Conservation (phyloP, 75 land plant genomes). For the Adiantum capillusveneris region DNA sequence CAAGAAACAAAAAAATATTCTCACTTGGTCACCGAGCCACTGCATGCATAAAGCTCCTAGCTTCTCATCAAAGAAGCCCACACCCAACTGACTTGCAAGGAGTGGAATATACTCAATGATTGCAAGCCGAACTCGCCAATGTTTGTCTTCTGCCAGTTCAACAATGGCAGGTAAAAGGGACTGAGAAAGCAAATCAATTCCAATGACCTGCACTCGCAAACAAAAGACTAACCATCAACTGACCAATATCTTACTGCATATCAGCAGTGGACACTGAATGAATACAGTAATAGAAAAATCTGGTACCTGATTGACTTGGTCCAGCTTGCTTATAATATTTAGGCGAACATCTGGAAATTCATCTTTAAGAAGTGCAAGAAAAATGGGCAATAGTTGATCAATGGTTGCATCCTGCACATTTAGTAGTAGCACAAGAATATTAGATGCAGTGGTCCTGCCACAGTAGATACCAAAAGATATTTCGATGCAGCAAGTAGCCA, state of each 20-base stretch:
- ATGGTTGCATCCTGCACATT: slow-evolving; percentile 91
- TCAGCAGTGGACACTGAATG: not conserved
- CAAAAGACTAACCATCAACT: too few species aligned
- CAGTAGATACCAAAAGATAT: not conserved
- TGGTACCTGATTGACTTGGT: slow-evolving; percentile 92
- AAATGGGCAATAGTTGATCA: slow-evolving; percentile 88
- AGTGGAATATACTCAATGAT: slow-evolving; percentile 95
- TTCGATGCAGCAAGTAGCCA: not conserved
- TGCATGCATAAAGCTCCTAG: slow-evolving; percentile 96
- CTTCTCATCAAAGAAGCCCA: slow-evolving; percentile 93
- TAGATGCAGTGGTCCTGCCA: not conserved
- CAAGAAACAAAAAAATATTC: not conserved
- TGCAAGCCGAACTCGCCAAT: slow-evolving; percentile 94
- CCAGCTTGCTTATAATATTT: slow-evolving; percentile 97
- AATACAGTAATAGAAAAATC: not conserved
- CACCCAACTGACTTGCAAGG: slow-evolving; percentile 90
- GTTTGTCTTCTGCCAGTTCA: slow-evolving; percentile 96
- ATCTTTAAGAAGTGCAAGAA: slow-evolving; percentile 88
- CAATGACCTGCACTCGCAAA: slow-evolving; percentile 97
- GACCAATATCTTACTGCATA: too few species aligned
- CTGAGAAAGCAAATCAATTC: slow-evolving; percentile 90
- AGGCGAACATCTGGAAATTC: slow-evolving; percentile 96
- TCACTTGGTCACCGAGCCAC: slow-evolving; percentile 94
- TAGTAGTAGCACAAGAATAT: not conserved
- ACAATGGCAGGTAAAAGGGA: slow-evolving; percentile 93